These are phyloP conservation scores for Trypanosoma lewisi DNA, from an alignment of 208 protist species.

Conservation along the genomic window DNA sequence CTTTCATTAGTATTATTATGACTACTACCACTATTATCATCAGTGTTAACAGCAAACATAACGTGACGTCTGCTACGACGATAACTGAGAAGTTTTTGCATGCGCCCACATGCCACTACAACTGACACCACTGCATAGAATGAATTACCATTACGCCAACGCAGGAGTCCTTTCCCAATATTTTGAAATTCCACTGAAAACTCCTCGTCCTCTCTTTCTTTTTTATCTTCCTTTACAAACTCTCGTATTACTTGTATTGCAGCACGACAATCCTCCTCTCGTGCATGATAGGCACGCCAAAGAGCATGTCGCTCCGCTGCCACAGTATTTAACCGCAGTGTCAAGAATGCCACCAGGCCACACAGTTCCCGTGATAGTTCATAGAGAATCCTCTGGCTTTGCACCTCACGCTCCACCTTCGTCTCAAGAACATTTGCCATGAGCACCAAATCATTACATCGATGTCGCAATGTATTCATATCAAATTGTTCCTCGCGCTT, in stretches of 20 bases:
- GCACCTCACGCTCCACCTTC: conserved; percentile 8
- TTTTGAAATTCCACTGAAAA: neutral
- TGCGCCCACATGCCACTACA: conserved; percentile 18
- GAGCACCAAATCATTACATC: conserved; percentile 19
- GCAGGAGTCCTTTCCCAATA: neutral
- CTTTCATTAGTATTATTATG: neutral
- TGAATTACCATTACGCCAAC: neutral
- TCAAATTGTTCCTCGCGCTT: conserved; percentile 23
- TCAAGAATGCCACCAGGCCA: neutral
- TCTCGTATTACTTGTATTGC: neutral
- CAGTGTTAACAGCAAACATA: neutral
- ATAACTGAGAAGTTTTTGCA: conserved; percentile 1
- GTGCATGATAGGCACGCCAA: conserved; percentile 3
- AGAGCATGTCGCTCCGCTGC: conserved; percentile 11
- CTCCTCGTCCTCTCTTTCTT: neutral
- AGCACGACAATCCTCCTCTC: neutral
- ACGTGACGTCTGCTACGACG: neutral
- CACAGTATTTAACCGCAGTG: neutral
- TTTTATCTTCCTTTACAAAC: conserved; percentile 1
- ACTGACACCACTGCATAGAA: conserved; percentile 2
- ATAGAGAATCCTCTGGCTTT: conserved; percentile 5
- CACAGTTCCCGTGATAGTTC: conserved; percentile 6
- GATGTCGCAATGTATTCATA: conserved; percentile 9
- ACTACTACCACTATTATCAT: neutral
- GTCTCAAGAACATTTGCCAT: conserved; percentile 16